Evolutionary conservation across 2,329 filamentous ascomycete species (phyloP).

Genomic region (Alternaria ventricosa): DNA sequence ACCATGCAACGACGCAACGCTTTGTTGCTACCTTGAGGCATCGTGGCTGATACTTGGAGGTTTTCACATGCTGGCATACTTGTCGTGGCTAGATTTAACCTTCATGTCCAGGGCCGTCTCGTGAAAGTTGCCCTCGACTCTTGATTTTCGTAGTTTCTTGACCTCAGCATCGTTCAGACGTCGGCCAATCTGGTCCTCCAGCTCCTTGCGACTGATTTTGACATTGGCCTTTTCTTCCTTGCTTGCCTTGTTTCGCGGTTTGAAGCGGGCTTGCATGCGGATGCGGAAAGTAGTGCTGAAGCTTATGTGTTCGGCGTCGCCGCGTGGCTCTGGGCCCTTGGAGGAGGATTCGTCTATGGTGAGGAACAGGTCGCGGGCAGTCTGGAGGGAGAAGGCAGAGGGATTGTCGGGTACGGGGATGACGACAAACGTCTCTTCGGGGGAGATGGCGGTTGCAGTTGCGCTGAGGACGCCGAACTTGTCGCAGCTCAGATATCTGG

Average conservation of each 20-base stretch:
- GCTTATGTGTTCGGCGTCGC: conserved; percentile 71
- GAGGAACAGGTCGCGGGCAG: conserved; percentile 73
- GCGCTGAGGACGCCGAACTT: conserved; percentile 80
- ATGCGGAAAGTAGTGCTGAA: conserved; percentile 78
- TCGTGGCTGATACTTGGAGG: background rate
- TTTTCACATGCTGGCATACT: conserved; percentile 39
- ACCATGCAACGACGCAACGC: background rate
- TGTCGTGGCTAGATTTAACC: conserved; percentile 78
- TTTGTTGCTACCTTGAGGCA: background rate
- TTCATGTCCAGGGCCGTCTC: conserved; percentile 85
- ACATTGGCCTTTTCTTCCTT: conserved; percentile 85
- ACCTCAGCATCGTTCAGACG: conserved; percentile 85
- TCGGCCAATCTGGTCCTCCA: conserved; percentile 81
- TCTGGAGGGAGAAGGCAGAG: conserved; percentile 77
- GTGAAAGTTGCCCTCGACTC: conserved; percentile 87
- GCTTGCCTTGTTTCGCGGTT: conserved; percentile 77
- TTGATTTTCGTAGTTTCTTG: conserved; percentile 78
- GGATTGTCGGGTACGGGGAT: conserved; percentile 68
- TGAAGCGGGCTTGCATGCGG: conserved; percentile 95
- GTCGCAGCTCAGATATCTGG: conserved; percentile 83
- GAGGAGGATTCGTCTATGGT: conserved; percentile 57
- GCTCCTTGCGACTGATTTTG: conserved; percentile 84
- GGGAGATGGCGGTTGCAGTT: conserved; percentile 79
- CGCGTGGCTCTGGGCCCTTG: conserved; percentile 68
- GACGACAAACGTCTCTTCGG: conserved; percentile 80